Evolutionary conservation across 2,329 filamentous ascomycete genomes (phyloP), one percentile per base, ranked within the genome.

Genomic region (Helicocarpus griseus): DNA sequence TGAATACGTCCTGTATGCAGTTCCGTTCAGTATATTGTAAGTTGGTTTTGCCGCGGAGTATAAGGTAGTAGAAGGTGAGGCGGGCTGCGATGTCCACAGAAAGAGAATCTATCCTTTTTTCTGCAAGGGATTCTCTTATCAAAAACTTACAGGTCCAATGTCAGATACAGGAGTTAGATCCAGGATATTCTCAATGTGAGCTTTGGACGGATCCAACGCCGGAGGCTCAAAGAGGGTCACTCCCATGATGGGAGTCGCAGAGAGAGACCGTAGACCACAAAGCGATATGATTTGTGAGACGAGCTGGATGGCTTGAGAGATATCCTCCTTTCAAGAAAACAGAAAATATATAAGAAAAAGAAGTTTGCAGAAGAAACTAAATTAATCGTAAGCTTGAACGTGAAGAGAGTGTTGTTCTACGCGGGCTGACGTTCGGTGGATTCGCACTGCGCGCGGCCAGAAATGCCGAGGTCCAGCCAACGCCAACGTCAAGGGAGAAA

Each of bases 171-270:
- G 86, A 3, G 86, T 93, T 60, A 96, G 64, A 63, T 95, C 89
- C 51, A 96, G 79, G 46, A 87, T 84, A 69, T 94, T 91, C 72
- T 97, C 91, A 56, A 97, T 94, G 13, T 82, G 77, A 24, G 89
- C 83, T 69, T 87, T 87, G 63, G 78, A 77, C 43, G 80, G 72
- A 64, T 95, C 83, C 29, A 82, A 69, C 48, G 85, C 82, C 57
- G 87, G 89, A 48, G 88, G 85, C 62, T 82, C 80, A 57, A 95
- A 81, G 50, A 94, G 77, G 0, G 86, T 89, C 28, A 73, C 60
- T 26, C 51, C 50, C 56, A 58, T 58, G 22, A 22, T 24, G 22
- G 26, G 17, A 11, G n/a, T 36, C 13, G 35, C n/a, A 28, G 8
- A 21, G 24, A 28, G 33, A 22, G 31, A 24, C 19, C n/a, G n/a